A percentile compares a stretch with the other conserved stretches of the same genome.
Evolutionary conservation across 129 eudicot genomes (phyloP).

Genomic region (Escallonia herrerae): DNA sequence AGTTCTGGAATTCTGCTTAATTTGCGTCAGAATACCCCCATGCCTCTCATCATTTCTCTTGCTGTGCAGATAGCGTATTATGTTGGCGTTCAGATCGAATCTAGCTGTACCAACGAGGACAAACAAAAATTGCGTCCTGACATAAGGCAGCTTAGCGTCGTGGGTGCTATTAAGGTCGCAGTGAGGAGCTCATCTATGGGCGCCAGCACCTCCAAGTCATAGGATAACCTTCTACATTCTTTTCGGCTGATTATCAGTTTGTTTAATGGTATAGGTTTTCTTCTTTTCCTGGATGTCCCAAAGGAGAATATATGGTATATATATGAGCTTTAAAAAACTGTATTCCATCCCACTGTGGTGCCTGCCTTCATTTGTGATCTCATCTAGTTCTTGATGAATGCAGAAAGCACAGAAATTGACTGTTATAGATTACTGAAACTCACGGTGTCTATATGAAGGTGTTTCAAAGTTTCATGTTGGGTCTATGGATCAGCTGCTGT

Average conservation of each 20-base stretch:
- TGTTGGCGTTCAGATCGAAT: slow-evolving; percentile 65
- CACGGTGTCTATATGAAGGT: too few relatives aligned
- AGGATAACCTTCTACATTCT: background rate
- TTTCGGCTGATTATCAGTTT: too few relatives aligned
- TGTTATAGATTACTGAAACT: background rate
- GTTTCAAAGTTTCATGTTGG: too few relatives aligned
- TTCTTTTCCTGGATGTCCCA: too few relatives aligned
- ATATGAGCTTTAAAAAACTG: too few relatives aligned
- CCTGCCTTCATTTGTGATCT: background rate
- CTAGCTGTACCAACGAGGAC: slow-evolving; percentile 15
- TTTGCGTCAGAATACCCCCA: background rate
- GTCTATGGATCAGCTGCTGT: too few relatives aligned
- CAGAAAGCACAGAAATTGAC: background rate
- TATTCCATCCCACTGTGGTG: too few relatives aligned
- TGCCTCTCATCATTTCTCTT: background rate
- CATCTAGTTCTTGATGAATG: background rate
- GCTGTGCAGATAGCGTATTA: slow-evolving; percentile 59
- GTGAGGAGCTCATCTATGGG: slow-evolving; percentile 66
- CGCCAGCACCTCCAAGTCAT: slow-evolving; percentile 39
- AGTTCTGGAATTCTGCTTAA: background rate
- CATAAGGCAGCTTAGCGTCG: slow-evolving; percentile 61
- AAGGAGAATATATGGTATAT: too few relatives aligned
- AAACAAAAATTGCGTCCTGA: slow-evolving; percentile 39
- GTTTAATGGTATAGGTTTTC: background rate
- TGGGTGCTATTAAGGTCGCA: slow-evolving; percentile 87